Conservation (phyloP, 2,329 filamentous ascomycete genomes). For the Chrysoporthe cubensis region DNA sequence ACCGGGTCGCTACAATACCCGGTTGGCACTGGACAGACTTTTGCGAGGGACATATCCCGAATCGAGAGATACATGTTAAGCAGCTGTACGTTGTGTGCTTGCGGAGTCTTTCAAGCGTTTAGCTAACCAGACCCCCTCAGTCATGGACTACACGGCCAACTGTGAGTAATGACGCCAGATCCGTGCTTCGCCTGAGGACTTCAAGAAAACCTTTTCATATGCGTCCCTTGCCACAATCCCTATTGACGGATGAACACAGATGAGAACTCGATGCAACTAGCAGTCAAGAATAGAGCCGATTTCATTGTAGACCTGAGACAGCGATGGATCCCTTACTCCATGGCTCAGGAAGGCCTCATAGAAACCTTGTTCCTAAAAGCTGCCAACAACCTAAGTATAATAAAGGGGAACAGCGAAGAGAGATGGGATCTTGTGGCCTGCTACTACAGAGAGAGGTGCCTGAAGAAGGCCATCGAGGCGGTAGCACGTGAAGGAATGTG, state of each 20-base stretch:
- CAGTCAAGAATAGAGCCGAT: not conserved
- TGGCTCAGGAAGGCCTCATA: not conserved
- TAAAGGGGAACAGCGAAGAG: not conserved
- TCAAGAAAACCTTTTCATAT: not conserved
- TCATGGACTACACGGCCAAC: not conserved
- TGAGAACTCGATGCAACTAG: not conserved
- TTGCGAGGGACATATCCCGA: slow-evolving; percentile 4
- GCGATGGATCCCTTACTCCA: slow-evolving; percentile 6
- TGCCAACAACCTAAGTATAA: not conserved
- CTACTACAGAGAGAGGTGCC: not conserved
- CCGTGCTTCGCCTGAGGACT: not conserved
- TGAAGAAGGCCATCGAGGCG: slow-evolving; percentile 15
- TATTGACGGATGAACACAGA: not conserved
- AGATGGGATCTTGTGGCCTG: slow-evolving; percentile 6
- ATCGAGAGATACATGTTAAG: slow-evolving; percentile 4
- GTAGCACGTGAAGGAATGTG: not conserved
- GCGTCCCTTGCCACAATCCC: not conserved
- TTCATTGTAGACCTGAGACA: not conserved
- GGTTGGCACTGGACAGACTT: not conserved
- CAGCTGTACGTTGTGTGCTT: slow-evolving; percentile 4
- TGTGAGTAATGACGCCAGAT: not conserved
- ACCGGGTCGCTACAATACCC: not conserved
- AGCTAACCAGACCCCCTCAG: not conserved
- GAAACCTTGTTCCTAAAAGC: slow-evolving; percentile 9
- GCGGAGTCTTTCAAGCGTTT: not conserved